phyloP scores from a whole-genome alignment of 2,329 filamentous ascomycete species.

The Diaporthe capsici region DNA sequence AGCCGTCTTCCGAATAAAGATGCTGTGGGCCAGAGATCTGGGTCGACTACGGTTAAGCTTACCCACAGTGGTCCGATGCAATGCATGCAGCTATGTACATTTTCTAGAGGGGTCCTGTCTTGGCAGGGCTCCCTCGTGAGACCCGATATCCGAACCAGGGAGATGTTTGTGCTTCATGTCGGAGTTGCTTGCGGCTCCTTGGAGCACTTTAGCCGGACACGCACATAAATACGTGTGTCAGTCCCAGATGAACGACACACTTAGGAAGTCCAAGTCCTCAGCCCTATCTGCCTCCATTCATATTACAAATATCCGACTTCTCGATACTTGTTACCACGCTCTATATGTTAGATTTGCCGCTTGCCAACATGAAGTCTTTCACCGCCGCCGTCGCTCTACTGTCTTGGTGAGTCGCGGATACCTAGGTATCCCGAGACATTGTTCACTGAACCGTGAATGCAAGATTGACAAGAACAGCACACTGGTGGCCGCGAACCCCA shows the following conservation, averaged over 20 bases:
- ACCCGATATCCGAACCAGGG: constrained; percentile 1
- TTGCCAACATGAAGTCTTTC: constrained; percentile 23
- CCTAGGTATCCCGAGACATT: too few species aligned
- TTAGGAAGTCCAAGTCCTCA: background rate
- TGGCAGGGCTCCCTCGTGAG: constrained; percentile 13
- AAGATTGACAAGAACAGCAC: constrained; percentile 8
- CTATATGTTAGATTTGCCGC: background rate
- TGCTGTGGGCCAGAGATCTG: constrained; percentile 6
- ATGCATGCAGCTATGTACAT: constrained; percentile 7
- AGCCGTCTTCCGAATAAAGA: constrained; percentile 10
- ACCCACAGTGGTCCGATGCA: constrained; percentile 5
- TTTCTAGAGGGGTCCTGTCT: background rate
- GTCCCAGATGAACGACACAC: background rate
- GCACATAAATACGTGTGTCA: background rate
- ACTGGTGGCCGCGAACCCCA: background rate
- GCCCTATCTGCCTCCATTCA: background rate
- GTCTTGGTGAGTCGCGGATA: constrained; percentile 12
- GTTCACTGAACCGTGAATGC: too few species aligned
- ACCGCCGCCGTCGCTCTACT: constrained; percentile 1
- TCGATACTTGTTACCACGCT: background rate
- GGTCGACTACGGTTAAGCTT: background rate
- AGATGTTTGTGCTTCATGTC: background rate
- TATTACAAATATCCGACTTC: background rate
- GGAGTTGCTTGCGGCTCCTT: background rate
- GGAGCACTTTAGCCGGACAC: too few species aligned